Base-by-base conservation (phyloP, 805 yeast species). In the Groenewaldozyma salmanticensis region DNA sequence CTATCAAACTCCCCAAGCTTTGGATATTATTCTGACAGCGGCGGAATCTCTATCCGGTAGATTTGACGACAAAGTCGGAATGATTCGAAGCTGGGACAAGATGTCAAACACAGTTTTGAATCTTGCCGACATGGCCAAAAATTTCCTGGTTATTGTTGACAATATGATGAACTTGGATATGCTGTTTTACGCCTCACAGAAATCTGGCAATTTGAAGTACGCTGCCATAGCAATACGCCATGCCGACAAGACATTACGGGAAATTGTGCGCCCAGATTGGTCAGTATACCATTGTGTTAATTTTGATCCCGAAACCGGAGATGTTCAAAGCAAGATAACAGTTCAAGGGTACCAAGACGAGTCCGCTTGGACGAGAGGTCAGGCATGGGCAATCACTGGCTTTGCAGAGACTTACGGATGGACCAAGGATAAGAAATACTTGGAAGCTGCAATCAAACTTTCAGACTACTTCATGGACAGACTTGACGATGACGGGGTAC, bases 371-470 rank as follows among this genome's bases (percentile, higher is more conserved):
- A 41, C 55, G 6, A 51, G 62, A n/a, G 64, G 64, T 31, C 62
- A 58, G 44, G 54, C 63, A 3, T 58, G 64, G 64, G 61, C 55
- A 3, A 31, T 59, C 7, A 46, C 55, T 33, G 64, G 64, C 1
- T 59, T 40, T 42, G 54, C 56, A 5, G 52, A 49, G 20, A 47
- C 50, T 13, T 59, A 58, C 43, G 22, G 37, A 33, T 59, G 52
- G 49, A 57, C 63, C 22, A 50, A 47, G 34, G 46, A 55, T 21
- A 16, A 33, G 18, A 44, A 51, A 35, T 17, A 11, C 20, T 47
- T 54, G 29, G 52, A 53, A n/a, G 54, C 55, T 4, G 47, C 59
- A 5, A 49, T 44, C 15, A 37, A 46, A 2, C 32, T 47, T 6
- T 49, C 51, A 5, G 52, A 56, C 16, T 48, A 39, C 36, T 56